These are phyloP conservation scores for Tardiomyces digboiensis DNA, from an alignment of 1,139 yeast genomes.

Conservation along the genomic window DNA sequence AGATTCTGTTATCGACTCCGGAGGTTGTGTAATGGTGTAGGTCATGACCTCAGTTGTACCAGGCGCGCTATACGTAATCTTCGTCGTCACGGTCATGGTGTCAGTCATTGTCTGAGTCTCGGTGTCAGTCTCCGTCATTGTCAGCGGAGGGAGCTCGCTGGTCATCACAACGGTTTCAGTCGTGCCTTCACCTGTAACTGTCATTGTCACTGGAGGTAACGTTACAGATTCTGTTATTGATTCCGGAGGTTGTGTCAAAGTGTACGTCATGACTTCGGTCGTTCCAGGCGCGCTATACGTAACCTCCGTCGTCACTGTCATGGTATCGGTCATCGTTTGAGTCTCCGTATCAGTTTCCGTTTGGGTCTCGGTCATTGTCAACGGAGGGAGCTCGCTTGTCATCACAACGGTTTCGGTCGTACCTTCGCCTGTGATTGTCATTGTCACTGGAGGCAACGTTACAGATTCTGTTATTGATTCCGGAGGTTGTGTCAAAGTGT, in stretches of 20 bases:
- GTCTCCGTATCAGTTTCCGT: neutral
- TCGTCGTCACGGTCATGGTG: slow-evolving; percentile 2
- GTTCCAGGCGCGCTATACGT: slow-evolving; percentile 3
- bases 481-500: neutral
- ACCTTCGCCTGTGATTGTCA: neutral
- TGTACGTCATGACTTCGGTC: neutral
- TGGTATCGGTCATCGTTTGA: neutral
- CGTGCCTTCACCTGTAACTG: neutral
- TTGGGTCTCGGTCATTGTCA: neutral
- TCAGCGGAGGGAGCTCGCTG: slow-evolving; percentile 2
- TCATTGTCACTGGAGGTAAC: neutral
- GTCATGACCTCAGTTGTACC: slow-evolving; percentile 5
- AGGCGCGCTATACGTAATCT: slow-evolving; percentile 2
- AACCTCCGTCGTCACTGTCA: neutral
- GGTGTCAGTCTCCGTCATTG: neutral
- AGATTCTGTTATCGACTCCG: slow-evolving; percentile 1
- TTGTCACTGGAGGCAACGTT: neutral
- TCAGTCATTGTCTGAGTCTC: slow-evolving; percentile 2
- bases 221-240: neutral
- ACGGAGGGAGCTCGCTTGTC: neutral
- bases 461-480: slow-evolving; percentile 2
- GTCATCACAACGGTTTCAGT: slow-evolving; percentile 1
- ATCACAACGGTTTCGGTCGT: slow-evolving; percentile 1
- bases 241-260: neutral
- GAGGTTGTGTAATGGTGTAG: slow-evolving; percentile 1